Percentiles rank a stretch among this genome's conserved stretches.
Evolutionary conservation across 2,329 filamentous ascomycete species (phyloP).

Genomic region (Incumbomyces delicatus): DNA sequence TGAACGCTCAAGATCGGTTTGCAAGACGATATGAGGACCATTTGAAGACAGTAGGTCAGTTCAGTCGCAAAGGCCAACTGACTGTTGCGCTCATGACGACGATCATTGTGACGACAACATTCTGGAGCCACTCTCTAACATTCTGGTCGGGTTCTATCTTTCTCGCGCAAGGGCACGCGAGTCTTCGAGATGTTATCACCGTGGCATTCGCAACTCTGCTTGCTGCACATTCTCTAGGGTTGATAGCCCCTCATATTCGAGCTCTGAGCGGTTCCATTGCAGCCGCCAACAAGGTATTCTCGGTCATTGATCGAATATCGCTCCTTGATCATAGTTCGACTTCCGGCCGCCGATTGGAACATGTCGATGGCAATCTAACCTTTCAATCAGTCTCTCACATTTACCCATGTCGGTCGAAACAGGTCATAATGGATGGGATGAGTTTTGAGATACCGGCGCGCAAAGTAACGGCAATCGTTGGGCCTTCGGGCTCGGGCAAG

Average conservation of each 20-base stretch:
- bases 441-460: conserved; percentile 21
- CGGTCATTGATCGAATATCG: conserved; percentile 78
- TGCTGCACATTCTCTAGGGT: conserved; percentile 79
- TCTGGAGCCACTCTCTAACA: conserved; percentile 23
- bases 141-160: conserved; percentile 26
- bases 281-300: conserved; percentile 81
- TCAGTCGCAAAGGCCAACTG: conserved; percentile 21
- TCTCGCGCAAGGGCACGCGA: conserved; percentile 15
- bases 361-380: conserved; percentile 42
- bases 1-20: conserved; percentile 59
- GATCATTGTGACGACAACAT: conserved; percentile 22
- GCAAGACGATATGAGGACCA: conserved; percentile 22
- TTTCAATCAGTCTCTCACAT: conserved; percentile 24
- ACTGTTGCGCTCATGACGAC: conserved; percentile 23
- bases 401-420: conserved; percentile 27
- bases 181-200: conserved; percentile 19
- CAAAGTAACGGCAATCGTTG: conserved; percentile 31
- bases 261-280: conserved; percentile 73
- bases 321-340: conserved; percentile 67
- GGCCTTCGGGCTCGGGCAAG: conserved; percentile 43
- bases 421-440: conserved; percentile 25
- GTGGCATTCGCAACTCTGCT: conserved; percentile 72
- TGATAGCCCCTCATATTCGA: conserved; percentile 72
- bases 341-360: conserved; percentile 60
- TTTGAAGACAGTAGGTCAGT: conserved; percentile 19